Evolutionary conservation across 208 protist genomes (phyloP).

Genomic region (Trypanosoma rangeli): DNA sequence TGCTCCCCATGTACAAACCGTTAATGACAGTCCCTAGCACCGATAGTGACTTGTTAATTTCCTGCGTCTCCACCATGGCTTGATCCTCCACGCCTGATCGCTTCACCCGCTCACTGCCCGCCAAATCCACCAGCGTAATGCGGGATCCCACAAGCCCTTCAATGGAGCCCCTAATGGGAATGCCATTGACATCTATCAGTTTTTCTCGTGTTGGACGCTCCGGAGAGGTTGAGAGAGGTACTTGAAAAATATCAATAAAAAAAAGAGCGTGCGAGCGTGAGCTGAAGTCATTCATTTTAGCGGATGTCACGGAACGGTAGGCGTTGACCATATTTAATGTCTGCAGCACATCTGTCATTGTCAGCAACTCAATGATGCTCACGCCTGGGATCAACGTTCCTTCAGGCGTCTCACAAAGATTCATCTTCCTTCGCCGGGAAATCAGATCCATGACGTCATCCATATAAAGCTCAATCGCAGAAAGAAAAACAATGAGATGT

Average conservation of each 20-base stretch:
- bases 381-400: conserved; percentile 70
- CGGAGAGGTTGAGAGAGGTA: conserved; percentile 32
- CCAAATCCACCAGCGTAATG: conserved; percentile 96
- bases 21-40: conserved; percentile 86
- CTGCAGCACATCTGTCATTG: conserved; percentile 69
- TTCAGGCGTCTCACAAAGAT: conserved; percentile 76
- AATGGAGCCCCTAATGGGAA: conserved; percentile 40
- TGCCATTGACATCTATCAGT: conserved; percentile 55
- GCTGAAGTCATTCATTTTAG: conserved; percentile 90
- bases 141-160: conserved; percentile 87
- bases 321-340: conserved; percentile 79
- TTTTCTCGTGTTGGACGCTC: conserved; percentile 35
- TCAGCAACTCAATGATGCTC: conserved; percentile 58
- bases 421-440: conserved; percentile 74
- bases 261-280: conserved; percentile 91
- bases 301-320: conserved; percentile 74
- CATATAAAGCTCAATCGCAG: conserved; percentile 86
- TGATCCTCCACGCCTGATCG: conserved; percentile 83
- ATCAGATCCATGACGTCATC: conserved; percentile 90
- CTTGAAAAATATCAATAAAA: conserved; percentile 88
- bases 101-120: conserved; percentile 92
- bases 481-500: conserved; percentile 77
- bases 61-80: conserved; percentile 88
- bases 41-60: conserved; percentile 91
- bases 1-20: conserved; percentile 73